Percentiles rank a stretch among this genome's conserved stretches.
These are phyloP conservation scores for Aschersonia sp. DNA, from an alignment of 2,329 filamentous ascomycete genomes.

Conservation along the genomic window DNA sequence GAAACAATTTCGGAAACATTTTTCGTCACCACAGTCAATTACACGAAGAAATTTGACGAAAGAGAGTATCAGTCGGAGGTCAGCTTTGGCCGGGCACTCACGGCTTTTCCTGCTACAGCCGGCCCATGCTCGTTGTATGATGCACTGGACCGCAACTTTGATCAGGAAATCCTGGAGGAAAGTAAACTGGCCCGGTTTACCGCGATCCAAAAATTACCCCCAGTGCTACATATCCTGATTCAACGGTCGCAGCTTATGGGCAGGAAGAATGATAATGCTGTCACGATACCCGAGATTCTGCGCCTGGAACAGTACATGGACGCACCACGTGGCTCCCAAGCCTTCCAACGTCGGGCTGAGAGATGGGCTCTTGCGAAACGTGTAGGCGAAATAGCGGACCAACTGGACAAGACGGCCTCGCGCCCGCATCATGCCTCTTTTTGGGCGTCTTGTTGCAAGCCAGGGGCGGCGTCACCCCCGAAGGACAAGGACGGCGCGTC, in stretches of 20 bases:
- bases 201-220: conserved; percentile 62
- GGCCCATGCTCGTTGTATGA: conserved; percentile 56
- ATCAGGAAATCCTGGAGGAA: conserved; percentile 58
- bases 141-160: conserved; percentile 74
- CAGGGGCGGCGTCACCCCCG: conserved; percentile 3
- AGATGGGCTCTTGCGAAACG: conserved; percentile 62
- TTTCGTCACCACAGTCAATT: conserved; percentile 46
- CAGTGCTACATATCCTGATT: conserved; percentile 78
- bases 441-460: conserved; percentile 11
- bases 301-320: conserved; percentile 85
- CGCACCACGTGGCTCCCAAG: conserved; percentile 39
- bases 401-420: conserved; percentile 12
- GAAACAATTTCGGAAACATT: conserved; percentile 65
- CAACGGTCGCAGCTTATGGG: conserved; percentile 65
- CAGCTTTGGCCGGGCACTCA: conserved; percentile 47
- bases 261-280: conserved; percentile 61
- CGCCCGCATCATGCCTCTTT: conserved; percentile 13
- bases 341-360: conserved; percentile 50
- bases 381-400: conserved; percentile 38
- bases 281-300: conserved; percentile 66
- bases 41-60: conserved; percentile 37
- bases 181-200: conserved; percentile 49
- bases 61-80: conserved; percentile 26
- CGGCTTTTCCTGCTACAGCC: conserved; percentile 38
- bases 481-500: too few species aligned